Base-by-base conservation (phyloP, 805 yeast species). In the Barnettozyma vustinii region DNA sequence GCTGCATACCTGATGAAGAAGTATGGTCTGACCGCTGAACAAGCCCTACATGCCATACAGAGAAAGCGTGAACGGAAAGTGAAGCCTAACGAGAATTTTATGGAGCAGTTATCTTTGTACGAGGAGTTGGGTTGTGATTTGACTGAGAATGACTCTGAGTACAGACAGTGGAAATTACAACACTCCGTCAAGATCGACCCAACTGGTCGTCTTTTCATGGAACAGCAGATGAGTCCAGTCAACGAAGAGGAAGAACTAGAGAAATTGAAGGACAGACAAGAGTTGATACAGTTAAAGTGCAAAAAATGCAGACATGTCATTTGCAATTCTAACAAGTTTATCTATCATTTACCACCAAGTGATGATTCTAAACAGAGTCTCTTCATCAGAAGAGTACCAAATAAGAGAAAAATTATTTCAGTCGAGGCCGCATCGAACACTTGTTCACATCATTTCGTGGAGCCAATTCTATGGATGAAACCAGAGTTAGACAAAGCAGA, bases 381-480 rank as follows among this genome's bases (percentile, higher is more conserved):
- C 52, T 86, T 87, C 60, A 71, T 80, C 37, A 83, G 79, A 57
- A 79, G 77, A 41, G 86, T 84, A 1, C 80, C 80, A 21, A 74
- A 79, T 52, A 77, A 84, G 20, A 74, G 77, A 54, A 70, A 88
- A 57, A 77, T 84, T 37, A 72, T 83, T 32, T 78, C 80, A 42
- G 72, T 75, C 5, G 75, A 77, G 54, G 75, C 73, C 36, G 90
- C 84, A 0, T 73, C 83, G 26, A 63, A 68, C 20, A 65, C 63
- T 5, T 92, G 99, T 65, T 86, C 95, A 7, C 97, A 91, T 64
- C 84, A 73, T 62, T 94, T 90, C 58, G 72, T 87, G 26, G 97
- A 94, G 65, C 98, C 98, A 0, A 68, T 92, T 46, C 74, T 74
- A 32, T 94, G 99, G 99, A 94, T 94, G 99, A 78, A 83, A 51